Evolutionary conservation across 1,139 yeast genomes (phyloP).

Genomic region (Magnusiomyces suaveolens): DNA sequence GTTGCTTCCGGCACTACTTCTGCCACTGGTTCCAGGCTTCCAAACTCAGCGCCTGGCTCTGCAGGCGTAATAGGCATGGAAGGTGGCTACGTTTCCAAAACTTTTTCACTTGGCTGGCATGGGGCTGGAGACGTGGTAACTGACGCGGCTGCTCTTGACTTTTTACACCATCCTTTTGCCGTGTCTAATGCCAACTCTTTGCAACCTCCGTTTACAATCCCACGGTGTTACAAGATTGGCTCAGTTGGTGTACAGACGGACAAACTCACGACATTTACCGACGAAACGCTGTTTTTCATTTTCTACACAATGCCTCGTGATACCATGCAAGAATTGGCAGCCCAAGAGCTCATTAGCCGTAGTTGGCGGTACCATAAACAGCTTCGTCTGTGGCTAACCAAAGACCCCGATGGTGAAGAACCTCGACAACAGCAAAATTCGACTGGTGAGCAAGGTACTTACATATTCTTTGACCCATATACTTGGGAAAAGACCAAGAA

Average conservation of each 20-base stretch:
- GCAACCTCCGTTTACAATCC: slow-evolving; percentile 67
- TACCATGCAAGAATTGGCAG: slow-evolving; percentile 86
- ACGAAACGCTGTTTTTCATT: slow-evolving; percentile 86
- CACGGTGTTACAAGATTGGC: slow-evolving; percentile 46
- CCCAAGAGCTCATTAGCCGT: slow-evolving; percentile 73
- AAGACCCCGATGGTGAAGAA: slow-evolving; percentile 86
- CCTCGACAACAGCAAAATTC: slow-evolving; percentile 66
- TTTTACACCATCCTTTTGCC: neutral
- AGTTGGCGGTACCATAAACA: slow-evolving; percentile 98
- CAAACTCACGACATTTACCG: slow-evolving; percentile 68
- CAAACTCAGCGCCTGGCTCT: neutral
- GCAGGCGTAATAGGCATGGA: neutral
- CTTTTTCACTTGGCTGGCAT: slow-evolving; percentile 1
- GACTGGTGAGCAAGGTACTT: slow-evolving; percentile 81
- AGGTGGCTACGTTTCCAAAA: neutral
- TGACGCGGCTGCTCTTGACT: neutral
- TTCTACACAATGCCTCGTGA: slow-evolving; percentile 93
- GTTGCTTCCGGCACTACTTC: neutral
- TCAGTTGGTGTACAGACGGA: slow-evolving; percentile 53
- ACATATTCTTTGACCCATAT: slow-evolving; percentile 90
- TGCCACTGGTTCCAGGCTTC: neutral
- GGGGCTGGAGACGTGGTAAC: neutral
- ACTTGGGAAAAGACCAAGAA: slow-evolving; percentile 87
- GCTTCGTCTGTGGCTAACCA: slow-evolving; percentile 91
- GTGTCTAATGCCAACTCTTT: neutral